phyloP scores from a whole-genome alignment of 192 early-diverging fungal genomes.

The Mortierella hygrophila region DNA sequence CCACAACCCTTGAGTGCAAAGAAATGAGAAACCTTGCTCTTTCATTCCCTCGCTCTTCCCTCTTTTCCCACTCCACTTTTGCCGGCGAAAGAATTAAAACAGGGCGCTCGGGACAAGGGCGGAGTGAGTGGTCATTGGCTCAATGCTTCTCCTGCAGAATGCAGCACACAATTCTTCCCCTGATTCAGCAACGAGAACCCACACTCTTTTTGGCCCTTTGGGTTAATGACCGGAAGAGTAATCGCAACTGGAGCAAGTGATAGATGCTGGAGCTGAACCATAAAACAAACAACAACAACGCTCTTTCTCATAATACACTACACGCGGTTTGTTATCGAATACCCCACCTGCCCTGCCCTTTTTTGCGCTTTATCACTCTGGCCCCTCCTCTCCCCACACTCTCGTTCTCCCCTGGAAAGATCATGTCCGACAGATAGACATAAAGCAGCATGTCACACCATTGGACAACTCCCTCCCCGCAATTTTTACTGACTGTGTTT shows the following conservation, averaged over 20 bases:
- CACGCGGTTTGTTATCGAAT: background rate
- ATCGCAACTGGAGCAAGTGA: background rate
- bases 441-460: background rate
- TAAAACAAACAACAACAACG: background rate
- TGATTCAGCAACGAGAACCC: background rate
- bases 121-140: conserved; percentile 41
- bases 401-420: background rate
- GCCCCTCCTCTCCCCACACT: background rate
- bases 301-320: background rate
- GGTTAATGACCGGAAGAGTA: background rate
- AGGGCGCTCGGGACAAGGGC: conserved; percentile 21
- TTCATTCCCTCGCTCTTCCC: no score
- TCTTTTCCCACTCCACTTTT: background rate
- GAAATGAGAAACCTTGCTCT: conserved; percentile 12
- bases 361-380: no score
- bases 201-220: background rate
- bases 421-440: conserved; percentile 6
- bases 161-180: background rate
- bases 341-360: background rate
- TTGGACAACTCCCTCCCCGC: background rate
- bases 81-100: background rate
- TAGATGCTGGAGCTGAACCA: background rate
- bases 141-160: background rate
- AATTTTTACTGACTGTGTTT: background rate
- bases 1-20: background rate